Evolutionary conservation across 192 early-diverging fungal species (phyloP).

Genomic region (Chytriomyces sp.): DNA sequence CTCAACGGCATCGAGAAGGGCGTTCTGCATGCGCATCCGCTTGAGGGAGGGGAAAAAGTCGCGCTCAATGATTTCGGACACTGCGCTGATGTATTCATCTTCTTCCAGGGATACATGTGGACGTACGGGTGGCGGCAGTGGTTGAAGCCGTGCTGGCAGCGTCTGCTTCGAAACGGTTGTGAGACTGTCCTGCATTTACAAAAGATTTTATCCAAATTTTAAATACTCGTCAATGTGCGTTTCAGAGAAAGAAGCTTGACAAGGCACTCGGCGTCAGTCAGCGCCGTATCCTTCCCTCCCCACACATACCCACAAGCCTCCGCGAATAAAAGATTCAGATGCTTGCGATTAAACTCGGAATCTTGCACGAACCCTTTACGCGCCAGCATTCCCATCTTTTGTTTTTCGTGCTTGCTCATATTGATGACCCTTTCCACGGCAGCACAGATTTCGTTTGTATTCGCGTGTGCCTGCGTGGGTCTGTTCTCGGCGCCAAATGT

Average conservation of each 20-base stretch:
- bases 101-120: constrained; percentile 68
- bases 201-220: too few relatives aligned
- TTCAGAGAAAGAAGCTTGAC: too few relatives aligned
- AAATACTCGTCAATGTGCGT: too few relatives aligned
- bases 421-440: constrained; percentile 5
- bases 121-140: constrained; percentile 12
- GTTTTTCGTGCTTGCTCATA: neutral
- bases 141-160: neutral
- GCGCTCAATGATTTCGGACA: constrained; percentile 78
- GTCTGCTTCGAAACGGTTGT: neutral
- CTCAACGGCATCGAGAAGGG: constrained; percentile 62
- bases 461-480: neutral
- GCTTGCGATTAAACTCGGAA: neutral
- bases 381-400: neutral
- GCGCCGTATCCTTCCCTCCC: neutral
- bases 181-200: neutral
- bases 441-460: neutral
- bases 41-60: constrained; percentile 82
- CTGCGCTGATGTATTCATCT: constrained; percentile 75
- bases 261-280: too few relatives aligned
- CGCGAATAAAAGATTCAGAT: neutral
- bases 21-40: constrained; percentile 60
- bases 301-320: neutral
- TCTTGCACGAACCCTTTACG: neutral
- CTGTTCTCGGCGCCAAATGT: neutral